Conservation (phyloP, 164 flowering plant genomes). For the Kingdonia uniflora region DNA sequence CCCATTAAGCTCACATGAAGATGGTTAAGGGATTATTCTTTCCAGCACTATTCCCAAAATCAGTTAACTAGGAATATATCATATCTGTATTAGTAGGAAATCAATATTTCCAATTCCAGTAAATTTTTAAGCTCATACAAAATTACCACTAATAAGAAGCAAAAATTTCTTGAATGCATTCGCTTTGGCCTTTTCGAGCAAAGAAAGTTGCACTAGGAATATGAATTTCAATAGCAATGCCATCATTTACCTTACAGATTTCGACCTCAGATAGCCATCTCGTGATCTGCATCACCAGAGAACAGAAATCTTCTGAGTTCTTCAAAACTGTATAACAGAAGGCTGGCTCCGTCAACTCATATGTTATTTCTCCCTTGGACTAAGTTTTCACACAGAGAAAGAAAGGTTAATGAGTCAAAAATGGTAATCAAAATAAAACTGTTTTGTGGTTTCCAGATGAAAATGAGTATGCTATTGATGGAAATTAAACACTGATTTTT, state of each 20-base stretch:
- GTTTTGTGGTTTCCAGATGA: not conserved
- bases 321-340: constrained; percentile 54
- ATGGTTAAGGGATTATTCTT: not conserved
- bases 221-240: not conserved
- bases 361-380: constrained; percentile 81
- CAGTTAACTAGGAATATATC: too few relatives aligned
- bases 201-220: not conserved
- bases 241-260: constrained; percentile 53
- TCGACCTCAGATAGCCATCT: constrained; percentile 81
- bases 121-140: too few relatives aligned
- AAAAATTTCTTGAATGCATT: not conserved
- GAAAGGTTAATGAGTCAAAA: not conserved
- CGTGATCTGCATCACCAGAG: constrained; percentile 58
- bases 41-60: too few relatives aligned
- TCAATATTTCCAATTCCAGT: too few relatives aligned
- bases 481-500: not conserved
- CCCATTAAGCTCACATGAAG: not conserved
- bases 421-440: not conserved
- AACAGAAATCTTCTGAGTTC: constrained; percentile 54
- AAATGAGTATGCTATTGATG: not conserved
- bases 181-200: not conserved
- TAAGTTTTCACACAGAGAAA: constrained; percentile 17
- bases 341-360: constrained; percentile 80
- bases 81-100: too few relatives aligned
- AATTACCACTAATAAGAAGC: not conserved